Percentiles rank a stretch among this genome's conserved stretches.
Evolutionary conservation across 176 grass and related monocot species (phyloP).

Genomic region (Musa schizocarpa): DNA sequence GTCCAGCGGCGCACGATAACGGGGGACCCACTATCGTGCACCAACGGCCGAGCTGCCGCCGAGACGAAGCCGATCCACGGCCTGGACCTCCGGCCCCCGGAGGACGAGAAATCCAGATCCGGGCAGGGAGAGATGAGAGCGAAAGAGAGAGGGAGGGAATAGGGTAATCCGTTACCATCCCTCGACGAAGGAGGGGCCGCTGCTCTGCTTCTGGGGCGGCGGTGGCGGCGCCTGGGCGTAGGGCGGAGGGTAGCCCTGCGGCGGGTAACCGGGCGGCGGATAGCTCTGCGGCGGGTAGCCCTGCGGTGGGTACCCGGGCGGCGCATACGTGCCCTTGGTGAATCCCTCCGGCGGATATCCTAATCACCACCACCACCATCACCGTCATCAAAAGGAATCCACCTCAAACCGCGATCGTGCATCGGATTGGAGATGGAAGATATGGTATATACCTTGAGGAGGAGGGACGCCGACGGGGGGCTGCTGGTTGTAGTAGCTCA

Average conservation of each 20-base stretch:
- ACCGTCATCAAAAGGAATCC: conserved; percentile 9
- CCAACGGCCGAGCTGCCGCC: too few relatives aligned
- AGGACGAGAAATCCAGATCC: too few relatives aligned
- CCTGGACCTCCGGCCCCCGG: too few relatives aligned
- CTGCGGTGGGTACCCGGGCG: conserved; percentile 23
- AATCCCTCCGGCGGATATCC: conserved; percentile 24
- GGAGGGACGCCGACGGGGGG: conserved; percentile 35
- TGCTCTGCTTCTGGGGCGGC: conserved; percentile 16
- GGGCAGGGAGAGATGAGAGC: not conserved
- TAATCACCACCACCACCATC: conserved; percentile 13
- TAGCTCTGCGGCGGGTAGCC: conserved; percentile 23
- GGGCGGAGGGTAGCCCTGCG: conserved; percentile 21
- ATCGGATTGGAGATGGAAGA: not conserved
- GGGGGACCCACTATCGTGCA: too few relatives aligned
- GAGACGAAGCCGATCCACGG: too few relatives aligned
- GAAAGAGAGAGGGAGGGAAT: not conserved
- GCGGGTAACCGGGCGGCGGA: conserved; percentile 5
- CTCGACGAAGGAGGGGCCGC: conserved; percentile 33
- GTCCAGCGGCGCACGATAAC: too few relatives aligned
- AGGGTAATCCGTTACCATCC: conserved; percentile 25
- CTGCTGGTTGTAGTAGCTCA: conserved; percentile 39
- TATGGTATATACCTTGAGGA: conserved; percentile 22
- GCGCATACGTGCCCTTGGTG: conserved; percentile 25
- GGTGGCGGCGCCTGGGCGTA: conserved; percentile 23
- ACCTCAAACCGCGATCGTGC: not conserved